Base-by-base conservation (phyloP, 2,329 filamentous ascomycete species). In the Exophiala calicioides region DNA sequence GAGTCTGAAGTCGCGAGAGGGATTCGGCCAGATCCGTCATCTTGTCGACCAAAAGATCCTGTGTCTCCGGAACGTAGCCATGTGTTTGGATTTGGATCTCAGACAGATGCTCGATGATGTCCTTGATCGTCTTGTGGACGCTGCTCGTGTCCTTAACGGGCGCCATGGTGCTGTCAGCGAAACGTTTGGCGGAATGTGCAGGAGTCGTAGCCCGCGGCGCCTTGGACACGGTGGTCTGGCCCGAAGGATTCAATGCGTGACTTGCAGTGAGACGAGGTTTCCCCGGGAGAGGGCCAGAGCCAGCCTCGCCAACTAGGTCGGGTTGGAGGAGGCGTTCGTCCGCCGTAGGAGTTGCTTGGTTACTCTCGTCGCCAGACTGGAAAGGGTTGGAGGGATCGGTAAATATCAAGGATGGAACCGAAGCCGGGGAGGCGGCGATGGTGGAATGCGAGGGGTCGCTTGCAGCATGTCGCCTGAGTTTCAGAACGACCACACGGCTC, bases 21-120 rank as follows among this genome's bases (percentile, higher is more conserved):
- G 78, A 73, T 34, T 72, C 60, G 36, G 81, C 72, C 29, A 84
- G 37, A 18, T 60, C 55, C n/a, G 51, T 52, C 77, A 83, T 77
- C 57, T 82, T 79, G 16, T 71, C 66, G 32, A 79, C 75, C 60
- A 84, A 75, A 24, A 78, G 75, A 40, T 77, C 70, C 55, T 80
- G 74, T 4, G 78, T 81, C 39, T 73, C 71, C 23, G 71, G 67
- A 52, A 81, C 72, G 59, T 82, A 81, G 54, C 80, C 79, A 60
- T 80, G 75, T 1, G 73, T 69, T n/a, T 71, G 70, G 21, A 75
- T 74, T 63, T 83, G 78, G 33, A 81, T 76, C 54, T 81, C 75
- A 68, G 79, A 84, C 40, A 84, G 72, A 57, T 80, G 77, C 57
- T 81, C 77, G 54, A 84, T 80, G 47, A 82, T 75, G 34, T 76